These are phyloP conservation scores for Scheffersomyces stambukii DNA, from an alignment of 1,139 yeast genomes.

Conservation along the genomic window DNA sequence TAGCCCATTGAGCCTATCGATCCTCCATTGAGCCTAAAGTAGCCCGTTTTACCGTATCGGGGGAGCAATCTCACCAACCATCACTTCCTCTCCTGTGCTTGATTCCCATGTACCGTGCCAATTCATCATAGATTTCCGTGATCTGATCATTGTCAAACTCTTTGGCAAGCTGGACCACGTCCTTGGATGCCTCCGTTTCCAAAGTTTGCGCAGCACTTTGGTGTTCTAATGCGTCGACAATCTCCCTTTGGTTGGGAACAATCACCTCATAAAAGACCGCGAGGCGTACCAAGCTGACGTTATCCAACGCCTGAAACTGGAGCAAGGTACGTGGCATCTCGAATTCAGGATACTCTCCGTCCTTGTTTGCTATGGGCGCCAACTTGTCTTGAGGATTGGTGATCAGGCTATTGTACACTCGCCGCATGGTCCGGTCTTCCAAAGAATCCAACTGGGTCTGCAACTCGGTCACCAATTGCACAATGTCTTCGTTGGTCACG, in stretches of 20 bases:
- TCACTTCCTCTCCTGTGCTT: constrained; percentile 47
- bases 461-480: constrained; percentile 80
- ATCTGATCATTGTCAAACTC: constrained; percentile 26
- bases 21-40: too few species aligned
- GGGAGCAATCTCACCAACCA: too few species aligned
- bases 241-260: constrained; percentile 46
- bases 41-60: too few species aligned
- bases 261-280: constrained; percentile 69
- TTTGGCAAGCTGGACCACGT: constrained; percentile 38
- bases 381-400: constrained; percentile 14
- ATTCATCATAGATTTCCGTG: constrained; percentile 52
- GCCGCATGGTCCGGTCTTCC: constrained; percentile 61
- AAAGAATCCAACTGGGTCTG: constrained; percentile 78
- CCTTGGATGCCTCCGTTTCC: constrained; percentile 16
- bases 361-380: constrained; percentile 49
- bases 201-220: constrained; percentile 13
- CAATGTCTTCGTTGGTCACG: constrained; percentile 77
- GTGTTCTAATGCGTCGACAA: constrained; percentile 26
- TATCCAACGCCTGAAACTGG: constrained; percentile 46
- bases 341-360: constrained; percentile 64
- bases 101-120: constrained; percentile 69
- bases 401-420: constrained; percentile 33
- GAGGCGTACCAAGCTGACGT: constrained; percentile 46
- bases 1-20: too few species aligned
- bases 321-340: constrained; percentile 59